Conservation (phyloP, 805 yeast genomes). For the Teunomyces tritomae region DNA sequence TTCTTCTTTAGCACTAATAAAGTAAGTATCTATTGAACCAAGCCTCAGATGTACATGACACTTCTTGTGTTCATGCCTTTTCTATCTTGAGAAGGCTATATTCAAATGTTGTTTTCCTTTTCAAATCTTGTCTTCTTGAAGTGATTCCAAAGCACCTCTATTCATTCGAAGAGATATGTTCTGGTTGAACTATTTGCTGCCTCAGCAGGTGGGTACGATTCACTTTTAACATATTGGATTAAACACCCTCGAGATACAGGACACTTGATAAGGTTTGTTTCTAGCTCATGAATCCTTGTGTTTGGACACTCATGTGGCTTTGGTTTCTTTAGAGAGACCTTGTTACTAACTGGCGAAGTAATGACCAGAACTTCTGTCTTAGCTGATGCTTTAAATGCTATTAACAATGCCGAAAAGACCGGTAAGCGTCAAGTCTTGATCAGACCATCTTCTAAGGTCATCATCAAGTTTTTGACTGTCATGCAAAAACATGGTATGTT, state of each 20-base stretch:
- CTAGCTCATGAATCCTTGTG: constrained; percentile 34
- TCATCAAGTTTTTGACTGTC: constrained; percentile 93
- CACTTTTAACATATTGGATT: constrained; percentile 14
- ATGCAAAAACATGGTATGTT: constrained; percentile 88
- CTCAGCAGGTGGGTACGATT: constrained; percentile 9
- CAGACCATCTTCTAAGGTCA: constrained; percentile 98
- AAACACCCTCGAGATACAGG: constrained; percentile 20
- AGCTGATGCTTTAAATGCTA: constrained; percentile 97
- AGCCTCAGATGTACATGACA: constrained; percentile 1
- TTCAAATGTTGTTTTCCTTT: neutral
- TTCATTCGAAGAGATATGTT: constrained; percentile 2
- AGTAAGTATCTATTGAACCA: constrained; percentile 1
- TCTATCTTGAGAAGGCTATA: neutral
- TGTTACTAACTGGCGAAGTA: constrained; percentile 5
- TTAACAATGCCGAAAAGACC: constrained; percentile 98
- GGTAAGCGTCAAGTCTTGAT: constrained; percentile 98
- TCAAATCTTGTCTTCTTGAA: constrained; percentile 6
- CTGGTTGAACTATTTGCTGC: constrained; percentile 6
- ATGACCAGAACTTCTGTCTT: constrained; percentile 98
- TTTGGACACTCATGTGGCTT: constrained; percentile 41
- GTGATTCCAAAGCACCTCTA: constrained; percentile 3
- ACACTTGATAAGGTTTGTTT: constrained; percentile 19
- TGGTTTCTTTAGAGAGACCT: constrained; percentile 8
- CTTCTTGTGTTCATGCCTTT: neutral
- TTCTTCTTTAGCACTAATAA: neutral